Base-by-base conservation (phyloP, 140 eudicot species). In the Anethum foeniculum region DNA sequence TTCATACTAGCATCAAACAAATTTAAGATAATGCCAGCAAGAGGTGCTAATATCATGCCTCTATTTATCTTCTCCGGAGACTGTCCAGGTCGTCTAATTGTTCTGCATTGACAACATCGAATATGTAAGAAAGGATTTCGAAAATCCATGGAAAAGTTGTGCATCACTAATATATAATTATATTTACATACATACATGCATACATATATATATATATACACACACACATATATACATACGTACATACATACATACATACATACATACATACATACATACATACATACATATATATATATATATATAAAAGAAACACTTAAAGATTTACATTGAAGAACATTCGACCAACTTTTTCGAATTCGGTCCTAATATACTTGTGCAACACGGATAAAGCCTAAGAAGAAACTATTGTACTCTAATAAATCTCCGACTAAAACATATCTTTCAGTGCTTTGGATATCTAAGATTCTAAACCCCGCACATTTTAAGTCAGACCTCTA, bases 31-130 rank as follows among this genome's bases (percentile, higher is more conserved):
- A 92, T 92, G 76, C 99, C 99, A 71, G 91, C 97, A 77, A 95
- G 89, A 54, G 99, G 99, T 60, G 97, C 97, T 78, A 95, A 86
- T 74, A 95, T 95, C 97, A 90, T 89, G 85, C 99, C 96, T 68
- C 97, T 84, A 88, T 92, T 89, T 76, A 92, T 89, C 85, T 92
- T 95, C 83, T 95, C 99, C 12, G 90, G 88, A 60, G 92, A 80
- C 58, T 92, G 96, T 67, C 96, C 92, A 69, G 96, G 92, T 69
- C 97, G 85, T 85, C 89, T 92, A 39, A 90, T 78, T 46, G 94
- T 87, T 87, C 98, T 94, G 89, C 85, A 84, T 44, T 65, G n/a
- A 34, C 34, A 77, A 49, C 27, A 73, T 47, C 49, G 68, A 77
- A 67, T 73, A 54, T 36, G 41, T 78, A 69, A 51, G 16, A 30